Base-by-base conservation (phyloP, 2,329 filamentous ascomycete species). In the Paraphoma chrysanthemicola region DNA sequence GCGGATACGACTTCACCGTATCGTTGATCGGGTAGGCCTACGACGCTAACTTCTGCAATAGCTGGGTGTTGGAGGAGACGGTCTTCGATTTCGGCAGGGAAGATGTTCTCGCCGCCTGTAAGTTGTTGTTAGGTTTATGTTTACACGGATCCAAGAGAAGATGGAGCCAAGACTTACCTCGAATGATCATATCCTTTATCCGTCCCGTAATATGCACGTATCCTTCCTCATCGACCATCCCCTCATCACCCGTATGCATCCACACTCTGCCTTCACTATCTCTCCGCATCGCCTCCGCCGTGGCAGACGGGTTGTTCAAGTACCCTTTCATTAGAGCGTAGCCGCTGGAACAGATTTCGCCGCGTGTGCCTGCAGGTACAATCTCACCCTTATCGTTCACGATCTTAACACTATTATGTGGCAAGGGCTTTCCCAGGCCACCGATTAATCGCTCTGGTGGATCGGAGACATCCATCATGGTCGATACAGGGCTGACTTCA, bases 111-210 rank as follows among this genome's bases (percentile, higher is more conserved):
- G 45, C 68, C 69, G 11, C 68, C 68, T 72, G 42, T 38, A 9
- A 1, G 38, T 6, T 43, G 28, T 23, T 17, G 33, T 47, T 31
- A 51, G 47, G n/a, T 17, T 12, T 16, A 23, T 18, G 4, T 42
- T 12, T 3, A 23, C 23, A 5, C 23, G 5, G 2, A 23, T 23
- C 5, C 23, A 3, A 23, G 23, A 23, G 2, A 9, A 39, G 14
- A 10, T 11, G 17, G 17, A 39, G 12, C 10, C 17, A n/a, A 43
- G 5, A 63, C 70, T 48, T 61, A 72, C 86, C 89, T 64, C 89
- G 80, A 58, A 91, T 92, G 55, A 92, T 91, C 39, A 91, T 90
- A 56, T 92, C 89, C 77, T 92, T 92, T 77, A 91, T 90, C 28
- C 89, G 81, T 0, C 89, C 89, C 0, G 89, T 91, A 63, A 92